phyloP scores from a whole-genome alignment of 2,329 filamentous ascomycete genomes.

The Trichoderma sp. region DNA sequence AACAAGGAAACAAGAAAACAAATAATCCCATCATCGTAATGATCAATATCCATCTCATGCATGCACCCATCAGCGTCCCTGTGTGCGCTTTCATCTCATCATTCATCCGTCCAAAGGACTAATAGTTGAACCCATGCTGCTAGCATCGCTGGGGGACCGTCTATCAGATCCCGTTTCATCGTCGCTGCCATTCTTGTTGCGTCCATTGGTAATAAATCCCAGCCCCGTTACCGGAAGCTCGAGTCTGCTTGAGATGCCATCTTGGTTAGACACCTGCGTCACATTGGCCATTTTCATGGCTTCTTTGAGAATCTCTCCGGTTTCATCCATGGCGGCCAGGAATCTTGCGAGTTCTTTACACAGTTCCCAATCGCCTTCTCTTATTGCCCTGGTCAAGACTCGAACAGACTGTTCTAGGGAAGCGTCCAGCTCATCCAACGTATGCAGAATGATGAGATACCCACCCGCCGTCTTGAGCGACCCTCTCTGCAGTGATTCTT shows the following conservation, averaged over 20 bases:
- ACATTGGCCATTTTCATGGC: constrained; percentile 64
- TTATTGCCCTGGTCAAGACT: constrained; percentile 75
- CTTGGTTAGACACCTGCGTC: constrained; percentile 32
- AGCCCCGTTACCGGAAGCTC: constrained; percentile 32
- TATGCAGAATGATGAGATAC: constrained; percentile 92
- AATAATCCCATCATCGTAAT: neutral
- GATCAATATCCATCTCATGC: neutral
- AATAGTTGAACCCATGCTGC: constrained; percentile 38
- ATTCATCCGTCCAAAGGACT: constrained; percentile 26
- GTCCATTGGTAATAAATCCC: constrained; percentile 31
- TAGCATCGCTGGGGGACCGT: constrained; percentile 38
- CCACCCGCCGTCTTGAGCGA: constrained; percentile 93
- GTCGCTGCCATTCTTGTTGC: constrained; percentile 31
- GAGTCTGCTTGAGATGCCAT: constrained; percentile 32
- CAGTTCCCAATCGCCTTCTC: constrained; percentile 88
- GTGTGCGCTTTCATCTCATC: neutral
- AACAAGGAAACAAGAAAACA: neutral
- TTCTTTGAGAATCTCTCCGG: constrained; percentile 72
- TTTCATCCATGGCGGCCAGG: constrained; percentile 85
- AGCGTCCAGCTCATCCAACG: constrained; percentile 66
- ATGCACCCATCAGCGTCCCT: neutral
- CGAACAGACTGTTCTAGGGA: constrained; percentile 77
- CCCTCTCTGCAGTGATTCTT: constrained; percentile 81
- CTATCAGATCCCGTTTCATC: constrained; percentile 38
- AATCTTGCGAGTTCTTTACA: constrained; percentile 96